These are phyloP conservation scores for Lactifluus pinguis DNA, from an alignment of 768 basidiomycete genomes.

Conservation along the genomic window DNA sequence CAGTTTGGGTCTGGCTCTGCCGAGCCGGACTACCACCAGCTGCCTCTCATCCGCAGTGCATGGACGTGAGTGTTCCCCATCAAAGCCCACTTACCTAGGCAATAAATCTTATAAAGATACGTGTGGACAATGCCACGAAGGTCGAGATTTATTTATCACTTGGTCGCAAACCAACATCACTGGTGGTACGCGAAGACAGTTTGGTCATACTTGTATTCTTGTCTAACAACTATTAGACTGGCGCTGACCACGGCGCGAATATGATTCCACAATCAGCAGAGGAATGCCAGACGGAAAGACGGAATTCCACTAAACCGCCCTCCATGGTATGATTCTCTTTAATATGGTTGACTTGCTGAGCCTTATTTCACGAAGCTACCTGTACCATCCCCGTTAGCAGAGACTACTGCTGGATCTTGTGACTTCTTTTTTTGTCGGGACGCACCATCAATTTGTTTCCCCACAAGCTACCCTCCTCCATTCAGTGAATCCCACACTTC, in stretches of 20 bases:
- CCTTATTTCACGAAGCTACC: background rate
- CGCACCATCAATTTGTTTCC: background rate
- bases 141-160: background rate
- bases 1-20: background rate
- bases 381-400: no score
- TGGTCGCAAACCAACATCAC: background rate
- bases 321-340: background rate
- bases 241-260: no score
- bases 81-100: no score
- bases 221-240: background rate
- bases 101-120: background rate
- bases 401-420: background rate
- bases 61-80: background rate
- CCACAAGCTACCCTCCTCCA: constrained; percentile 2
- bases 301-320: background rate
- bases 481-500: background rate
- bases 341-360: background rate
- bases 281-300: background rate
- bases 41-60: background rate
- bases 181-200: background rate
- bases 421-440: background rate
- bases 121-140: background rate
- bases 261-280: background rate
- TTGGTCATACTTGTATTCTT: background rate
- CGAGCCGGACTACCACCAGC: background rate